phyloP scores from a whole-genome alignment of 768 basidiomycete genomes.

The Daedaleopsis sinensis region DNA sequence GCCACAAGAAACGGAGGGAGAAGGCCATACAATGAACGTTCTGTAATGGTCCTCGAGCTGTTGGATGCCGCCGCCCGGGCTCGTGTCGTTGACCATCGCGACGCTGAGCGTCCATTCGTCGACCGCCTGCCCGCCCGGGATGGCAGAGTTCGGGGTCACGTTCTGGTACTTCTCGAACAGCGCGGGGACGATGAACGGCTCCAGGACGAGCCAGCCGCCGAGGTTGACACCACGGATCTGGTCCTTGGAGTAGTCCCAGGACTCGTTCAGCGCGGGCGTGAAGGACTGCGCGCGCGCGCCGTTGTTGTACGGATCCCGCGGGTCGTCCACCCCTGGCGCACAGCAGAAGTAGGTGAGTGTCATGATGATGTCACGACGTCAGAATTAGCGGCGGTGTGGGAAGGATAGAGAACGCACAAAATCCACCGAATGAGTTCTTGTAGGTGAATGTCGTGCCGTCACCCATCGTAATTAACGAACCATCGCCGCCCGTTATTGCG shows the following conservation, averaged over 20 bases:
- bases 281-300: slow-evolving; percentile 77
- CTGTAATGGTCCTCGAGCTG: slow-evolving; percentile 80
- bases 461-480: slow-evolving; percentile 59
- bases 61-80: slow-evolving; percentile 58
- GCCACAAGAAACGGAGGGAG: neutral
- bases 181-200: slow-evolving; percentile 77
- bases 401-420: slow-evolving; percentile 44
- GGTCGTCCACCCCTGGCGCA: slow-evolving; percentile 63
- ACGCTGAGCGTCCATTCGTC: slow-evolving; percentile 76
- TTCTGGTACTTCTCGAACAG: slow-evolving; percentile 65
- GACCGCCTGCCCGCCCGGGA: slow-evolving; percentile 35
- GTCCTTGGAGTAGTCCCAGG: slow-evolving; percentile 72
- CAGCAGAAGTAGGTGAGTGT: neutral
- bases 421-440: slow-evolving; percentile 73
- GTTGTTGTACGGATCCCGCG: slow-evolving; percentile 76
- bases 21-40: slow-evolving; percentile 73
- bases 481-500: slow-evolving; percentile 62
- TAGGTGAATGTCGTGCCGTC: slow-evolving; percentile 79
- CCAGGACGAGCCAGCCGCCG: slow-evolving; percentile 77
- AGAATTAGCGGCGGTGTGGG: neutral
- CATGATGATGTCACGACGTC: slow-evolving; percentile 12
- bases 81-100: slow-evolving; percentile 65
- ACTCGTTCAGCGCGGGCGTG: slow-evolving; percentile 78
- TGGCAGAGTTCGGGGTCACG: slow-evolving; percentile 18
- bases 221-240: slow-evolving; percentile 71